Conservation (phyloP, 1,284 basidiomycete genomes). For the Rhizoctonia solani region DNA sequence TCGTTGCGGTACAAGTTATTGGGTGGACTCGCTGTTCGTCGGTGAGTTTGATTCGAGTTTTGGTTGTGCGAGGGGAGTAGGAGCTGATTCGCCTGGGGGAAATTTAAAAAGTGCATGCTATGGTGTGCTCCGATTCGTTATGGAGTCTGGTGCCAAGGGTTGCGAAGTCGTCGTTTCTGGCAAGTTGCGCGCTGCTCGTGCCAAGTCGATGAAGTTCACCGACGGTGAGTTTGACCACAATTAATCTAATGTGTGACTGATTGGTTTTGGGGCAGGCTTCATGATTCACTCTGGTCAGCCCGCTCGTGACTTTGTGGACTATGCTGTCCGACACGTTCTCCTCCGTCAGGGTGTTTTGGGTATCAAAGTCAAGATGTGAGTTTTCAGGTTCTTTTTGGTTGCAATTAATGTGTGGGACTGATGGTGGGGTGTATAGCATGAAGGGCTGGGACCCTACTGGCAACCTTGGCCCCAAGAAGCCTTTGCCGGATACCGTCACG, state of each 20-base stretch:
- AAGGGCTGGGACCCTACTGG: constrained; percentile 95
- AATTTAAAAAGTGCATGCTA: constrained; percentile 86
- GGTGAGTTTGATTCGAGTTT: constrained; percentile 65
- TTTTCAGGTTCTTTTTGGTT: constrained; percentile 38
- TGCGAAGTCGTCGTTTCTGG: constrained; percentile 99
- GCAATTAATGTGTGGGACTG: too few relatives aligned
- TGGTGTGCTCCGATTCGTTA: constrained; percentile 99
- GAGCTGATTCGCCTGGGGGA: too few relatives aligned
- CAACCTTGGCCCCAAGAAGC: constrained; percentile 85
- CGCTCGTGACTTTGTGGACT: constrained; percentile 94
- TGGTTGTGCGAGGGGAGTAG: too few relatives aligned
- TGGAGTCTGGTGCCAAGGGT: constrained; percentile 99
- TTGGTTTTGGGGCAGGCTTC: constrained; percentile 99
- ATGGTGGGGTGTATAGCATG: too few relatives aligned
- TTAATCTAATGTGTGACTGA: constrained; percentile 98
- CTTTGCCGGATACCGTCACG: constrained; percentile 94
- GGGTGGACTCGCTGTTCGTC: constrained; percentile 98
- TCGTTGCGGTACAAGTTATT: constrained; percentile 98
- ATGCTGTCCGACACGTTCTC: constrained; percentile 97
- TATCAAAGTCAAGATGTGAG: constrained; percentile 99
- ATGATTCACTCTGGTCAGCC: constrained; percentile 99
- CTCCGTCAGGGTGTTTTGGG: constrained; percentile 99
- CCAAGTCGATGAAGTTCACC: constrained; percentile 99
- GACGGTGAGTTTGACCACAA: constrained; percentile 96
- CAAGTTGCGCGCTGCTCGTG: constrained; percentile 99